phyloP scores from a whole-genome alignment of 768 basidiomycete genomes.

The Serendipita sp. region DNA sequence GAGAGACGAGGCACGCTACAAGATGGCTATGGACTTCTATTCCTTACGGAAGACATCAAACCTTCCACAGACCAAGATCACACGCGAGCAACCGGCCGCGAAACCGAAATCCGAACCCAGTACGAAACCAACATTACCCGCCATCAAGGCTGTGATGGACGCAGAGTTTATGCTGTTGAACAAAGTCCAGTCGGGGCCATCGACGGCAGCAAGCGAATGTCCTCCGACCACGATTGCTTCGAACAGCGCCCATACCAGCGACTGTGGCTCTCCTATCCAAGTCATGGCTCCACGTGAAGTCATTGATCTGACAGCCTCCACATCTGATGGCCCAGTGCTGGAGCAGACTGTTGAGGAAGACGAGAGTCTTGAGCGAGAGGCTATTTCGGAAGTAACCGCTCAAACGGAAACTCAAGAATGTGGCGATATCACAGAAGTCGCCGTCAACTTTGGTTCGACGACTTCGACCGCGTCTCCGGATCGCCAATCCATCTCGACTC shows the following conservation, averaged over 20 bases:
- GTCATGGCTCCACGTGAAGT: background rate
- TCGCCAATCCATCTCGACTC: too few species aligned
- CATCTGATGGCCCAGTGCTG: background rate
- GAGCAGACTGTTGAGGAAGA: background rate
- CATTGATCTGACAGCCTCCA: background rate
- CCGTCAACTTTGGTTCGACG: too few species aligned
- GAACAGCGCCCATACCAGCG: background rate
- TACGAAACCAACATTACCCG: background rate
- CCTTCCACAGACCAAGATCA: background rate
- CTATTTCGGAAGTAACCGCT: too few species aligned
- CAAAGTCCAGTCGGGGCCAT: too few species aligned
- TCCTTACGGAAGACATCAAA: background rate
- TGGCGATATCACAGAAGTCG: too few species aligned
- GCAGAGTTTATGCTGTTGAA: too few species aligned
- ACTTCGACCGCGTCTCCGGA: too few species aligned
- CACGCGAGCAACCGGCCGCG: background rate
- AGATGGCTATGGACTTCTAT: background rate
- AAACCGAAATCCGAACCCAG: background rate
- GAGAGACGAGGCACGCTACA: background rate
- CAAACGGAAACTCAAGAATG: too few species aligned
- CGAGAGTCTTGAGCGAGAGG: too few species aligned
- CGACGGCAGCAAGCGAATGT: too few species aligned
- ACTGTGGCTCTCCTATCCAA: background rate
- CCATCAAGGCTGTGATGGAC: too few species aligned
- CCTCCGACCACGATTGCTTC: background rate